phyloP scores from a whole-genome alignment of 2,329 filamentous ascomycete genomes.

The Talaromyces sp. region DNA sequence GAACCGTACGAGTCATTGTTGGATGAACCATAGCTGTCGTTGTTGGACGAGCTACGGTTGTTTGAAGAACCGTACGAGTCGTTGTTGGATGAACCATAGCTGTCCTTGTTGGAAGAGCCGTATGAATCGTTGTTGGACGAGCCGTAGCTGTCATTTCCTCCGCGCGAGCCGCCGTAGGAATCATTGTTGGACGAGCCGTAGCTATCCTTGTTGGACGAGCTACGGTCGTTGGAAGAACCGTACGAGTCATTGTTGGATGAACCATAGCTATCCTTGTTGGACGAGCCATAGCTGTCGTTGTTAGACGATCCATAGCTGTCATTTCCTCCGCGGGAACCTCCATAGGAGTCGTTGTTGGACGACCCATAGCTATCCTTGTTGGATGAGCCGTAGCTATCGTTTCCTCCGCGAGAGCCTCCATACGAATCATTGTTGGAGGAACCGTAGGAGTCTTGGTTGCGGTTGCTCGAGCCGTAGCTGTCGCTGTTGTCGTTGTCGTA shows the following conservation, averaged over 20 bases:
- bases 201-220: not conserved
- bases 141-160: too few species aligned
- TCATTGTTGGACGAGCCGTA: not conserved
- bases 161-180: too few species aligned
- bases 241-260: not conserved
- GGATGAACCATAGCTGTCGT: not conserved
- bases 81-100: not conserved
- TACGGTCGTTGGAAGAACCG: not conserved
- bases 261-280: too few species aligned
- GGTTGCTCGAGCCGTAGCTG: constrained; percentile 3
- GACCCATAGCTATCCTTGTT: not conserved
- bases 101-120: not conserved
- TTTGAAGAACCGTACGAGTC: constrained; percentile 6
- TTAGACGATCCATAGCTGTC: too few species aligned
- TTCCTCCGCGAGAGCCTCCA: too few species aligned
- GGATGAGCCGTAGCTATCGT: not conserved
- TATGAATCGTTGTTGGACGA: not conserved
- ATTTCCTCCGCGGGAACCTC: too few species aligned
- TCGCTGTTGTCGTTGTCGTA: constrained; percentile 1
- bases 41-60: constrained; percentile 2
- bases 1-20: not conserved
- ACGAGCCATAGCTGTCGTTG: not conserved
- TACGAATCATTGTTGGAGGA: constrained; percentile 3
- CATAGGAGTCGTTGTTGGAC: not conserved
- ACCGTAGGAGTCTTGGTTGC: not conserved